Percentiles rank a stretch among this genome's conserved stretches.
Conservation (phyloP, 192 early-diverging fungal genomes). For the Chytriomyces hyalinus region DNA sequence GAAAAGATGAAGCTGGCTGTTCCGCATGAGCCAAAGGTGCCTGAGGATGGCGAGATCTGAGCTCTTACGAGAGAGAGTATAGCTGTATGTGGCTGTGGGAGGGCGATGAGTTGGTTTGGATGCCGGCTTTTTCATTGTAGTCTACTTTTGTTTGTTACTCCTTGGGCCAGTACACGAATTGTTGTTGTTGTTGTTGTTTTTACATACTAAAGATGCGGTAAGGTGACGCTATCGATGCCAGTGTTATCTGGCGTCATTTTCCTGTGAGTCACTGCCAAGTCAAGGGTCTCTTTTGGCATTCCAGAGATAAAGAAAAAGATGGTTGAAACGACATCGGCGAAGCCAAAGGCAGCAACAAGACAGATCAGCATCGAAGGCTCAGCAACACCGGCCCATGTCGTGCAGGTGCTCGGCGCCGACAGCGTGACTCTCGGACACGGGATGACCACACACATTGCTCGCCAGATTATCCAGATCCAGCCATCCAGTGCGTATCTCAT, state of each 20-base stretch:
- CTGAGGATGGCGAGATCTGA: slow-evolving; percentile 37
- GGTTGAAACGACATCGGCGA: background rate
- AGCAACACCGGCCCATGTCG: slow-evolving; percentile 37
- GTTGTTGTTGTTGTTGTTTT: too few relatives aligned
- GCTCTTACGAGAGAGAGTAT: background rate
- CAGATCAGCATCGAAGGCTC: background rate
- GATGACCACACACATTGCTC: slow-evolving; percentile 74
- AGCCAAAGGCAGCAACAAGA: slow-evolving; percentile 13
- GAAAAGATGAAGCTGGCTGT: slow-evolving; percentile 25
- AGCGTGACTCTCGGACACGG: slow-evolving; percentile 83
- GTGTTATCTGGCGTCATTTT: too few relatives aligned
- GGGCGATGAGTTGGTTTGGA: too few relatives aligned
- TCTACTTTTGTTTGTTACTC: too few relatives aligned
- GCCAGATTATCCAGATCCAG: slow-evolving; percentile 74
- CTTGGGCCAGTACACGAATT: too few relatives aligned
- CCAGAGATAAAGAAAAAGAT: background rate
- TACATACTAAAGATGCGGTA: too few relatives aligned
- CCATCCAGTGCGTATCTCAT: slow-evolving; percentile 84
- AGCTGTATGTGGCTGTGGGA: too few relatives aligned
- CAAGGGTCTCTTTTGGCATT: background rate
- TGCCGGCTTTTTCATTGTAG: too few relatives aligned
- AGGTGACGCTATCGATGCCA: too few relatives aligned
- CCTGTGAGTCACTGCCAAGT: too few relatives aligned
- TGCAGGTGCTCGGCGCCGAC: slow-evolving; percentile 86
- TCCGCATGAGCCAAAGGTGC: slow-evolving; percentile 26